Base-by-base conservation (phyloP, 257 asterid species). In the Solanum clarkiae region DNA sequence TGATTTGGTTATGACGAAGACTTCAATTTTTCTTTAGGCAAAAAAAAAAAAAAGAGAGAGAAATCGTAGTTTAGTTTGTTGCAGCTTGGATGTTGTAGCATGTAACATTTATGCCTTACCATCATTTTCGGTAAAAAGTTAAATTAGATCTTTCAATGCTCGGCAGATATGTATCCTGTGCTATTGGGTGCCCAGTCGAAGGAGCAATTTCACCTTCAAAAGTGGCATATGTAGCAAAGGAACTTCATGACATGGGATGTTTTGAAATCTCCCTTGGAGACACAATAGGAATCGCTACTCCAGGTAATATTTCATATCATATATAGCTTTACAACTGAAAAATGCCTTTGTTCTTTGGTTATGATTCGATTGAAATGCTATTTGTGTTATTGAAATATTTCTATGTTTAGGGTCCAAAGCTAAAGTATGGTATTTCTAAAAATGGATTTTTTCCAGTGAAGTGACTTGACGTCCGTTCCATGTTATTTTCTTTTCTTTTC, bases 221-320 rank as follows among this genome's bases (percentile, higher is more conserved):
- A 90, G 99, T 93, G 86, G 98, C 99, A 29, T 91, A 94, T 85
- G 93, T 96, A 84, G 97, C 98, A 18, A 93, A 92, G 91, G 97
- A 94, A 86, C 99, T 96, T 87, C 96, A 94, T 72, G 92, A 96
- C 82, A 94, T 93, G 98, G 99, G 98, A 71, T 96, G 99, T 88
- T 94, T 92, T 60, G 98, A 96, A 89, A 94, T 96, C 85, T 96
- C 98, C 49, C 97, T 96, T 69, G 99, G 94, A 49, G 98, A 96
- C 90, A 94, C 99, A 70, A 89, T 91, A n/a, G 98, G 98, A 86
- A 93, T 93, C 75, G 99, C 94, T 63, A 96, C 98, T 86, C 98
- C 98, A 45, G 97, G 99, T 94, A 91, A 86, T 47, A 29, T 15
- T 82, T 57, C 18, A 20, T 54, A 49, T 15, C 10, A 77, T 51